These are phyloP conservation scores for Mesembryanthemum crystallinum DNA, from an alignment of 148 eudicot genomes.

Conservation along the genomic window DNA sequence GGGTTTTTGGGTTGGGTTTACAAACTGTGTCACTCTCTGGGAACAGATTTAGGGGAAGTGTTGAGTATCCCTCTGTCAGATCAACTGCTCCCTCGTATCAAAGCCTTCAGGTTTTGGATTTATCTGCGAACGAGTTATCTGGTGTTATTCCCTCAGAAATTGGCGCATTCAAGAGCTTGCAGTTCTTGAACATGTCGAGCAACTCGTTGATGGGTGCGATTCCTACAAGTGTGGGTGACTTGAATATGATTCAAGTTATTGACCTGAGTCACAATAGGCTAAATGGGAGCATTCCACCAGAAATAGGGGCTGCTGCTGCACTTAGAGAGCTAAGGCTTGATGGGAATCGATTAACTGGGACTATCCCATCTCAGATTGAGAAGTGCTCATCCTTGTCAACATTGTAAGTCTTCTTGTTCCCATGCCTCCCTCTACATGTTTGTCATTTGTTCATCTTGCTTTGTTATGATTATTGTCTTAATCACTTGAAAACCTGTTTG, in stretches of 20 bases:
- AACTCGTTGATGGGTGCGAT: slow-evolving; percentile 53
- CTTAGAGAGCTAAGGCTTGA: slow-evolving; percentile 53
- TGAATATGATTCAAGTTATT: slow-evolving; percentile 42
- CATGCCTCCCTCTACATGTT: not conserved
- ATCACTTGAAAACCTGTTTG: not conserved
- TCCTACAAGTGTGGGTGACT: slow-evolving; percentile 56
- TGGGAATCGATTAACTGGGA: slow-evolving; percentile 49
- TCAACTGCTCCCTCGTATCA: slow-evolving; percentile 35
- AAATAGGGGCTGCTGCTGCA: slow-evolving; percentile 50
- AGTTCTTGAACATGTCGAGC: slow-evolving; percentile 53
- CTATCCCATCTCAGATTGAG: slow-evolving; percentile 59
- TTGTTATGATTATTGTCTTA: not conserved
- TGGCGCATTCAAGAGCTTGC: slow-evolving; percentile 50
- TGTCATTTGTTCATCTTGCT: not conserved
- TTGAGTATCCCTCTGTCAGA: slow-evolving; percentile 34
- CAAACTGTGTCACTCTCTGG: slow-evolving; percentile 46
- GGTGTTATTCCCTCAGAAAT: slow-evolving; percentile 53
- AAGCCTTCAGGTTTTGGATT: slow-evolving; percentile 54
- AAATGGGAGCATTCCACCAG: slow-evolving; percentile 63
- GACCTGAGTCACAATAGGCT: slow-evolving; percentile 70
- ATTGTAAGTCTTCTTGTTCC: slow-evolving; percentile 50
- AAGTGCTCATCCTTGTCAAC: slow-evolving; percentile 63
- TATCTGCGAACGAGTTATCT: slow-evolving; percentile 58
- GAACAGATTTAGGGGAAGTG: slow-evolving; percentile 53
- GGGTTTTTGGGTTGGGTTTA: slow-evolving; percentile 62